These are phyloP conservation scores for Zygosaccharomyces rouxii DNA, from an alignment of 805 yeast genomes.

Conservation along the genomic window DNA sequence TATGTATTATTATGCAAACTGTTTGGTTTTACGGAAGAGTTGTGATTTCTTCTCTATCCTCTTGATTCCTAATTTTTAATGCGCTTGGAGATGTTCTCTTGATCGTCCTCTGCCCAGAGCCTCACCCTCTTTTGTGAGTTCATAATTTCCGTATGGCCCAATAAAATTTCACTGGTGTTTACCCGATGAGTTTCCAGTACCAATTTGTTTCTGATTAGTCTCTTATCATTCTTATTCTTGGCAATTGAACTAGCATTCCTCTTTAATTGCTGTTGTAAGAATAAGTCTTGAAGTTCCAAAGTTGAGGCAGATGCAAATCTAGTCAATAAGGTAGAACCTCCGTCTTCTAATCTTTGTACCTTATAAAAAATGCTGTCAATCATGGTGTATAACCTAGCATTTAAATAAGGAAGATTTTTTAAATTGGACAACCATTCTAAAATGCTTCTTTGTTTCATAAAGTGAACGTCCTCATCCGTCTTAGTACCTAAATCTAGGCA, in stretches of 20 bases:
- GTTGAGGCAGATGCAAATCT: slow-evolving; percentile 47
- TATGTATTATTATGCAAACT: not conserved
- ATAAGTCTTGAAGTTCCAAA: slow-evolving; percentile 33
- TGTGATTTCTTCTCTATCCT: not conserved
- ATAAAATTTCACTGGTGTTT: slow-evolving; percentile 31
- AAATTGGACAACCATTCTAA: slow-evolving; percentile 66
- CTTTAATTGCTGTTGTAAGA: slow-evolving; percentile 11
- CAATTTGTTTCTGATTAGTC: slow-evolving; percentile 27
- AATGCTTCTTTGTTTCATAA: slow-evolving; percentile 50
- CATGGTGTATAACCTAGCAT: slow-evolving; percentile 38
- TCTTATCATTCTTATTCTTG: slow-evolving; percentile 18
- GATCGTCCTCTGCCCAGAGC: slow-evolving; percentile 59
- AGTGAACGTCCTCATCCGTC: slow-evolving; percentile 47
- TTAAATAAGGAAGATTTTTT: slow-evolving; percentile 46
- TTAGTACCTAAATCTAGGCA: slow-evolving; percentile 46
- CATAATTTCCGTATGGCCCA: slow-evolving; percentile 30
- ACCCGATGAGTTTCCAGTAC: slow-evolving; percentile 45
- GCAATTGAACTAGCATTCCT: slow-evolving; percentile 8
- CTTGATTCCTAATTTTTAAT: slow-evolving; percentile 14
- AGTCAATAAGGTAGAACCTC: slow-evolving; percentile 54
- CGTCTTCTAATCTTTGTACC: slow-evolving; percentile 52
- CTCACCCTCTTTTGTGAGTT: slow-evolving; percentile 49
- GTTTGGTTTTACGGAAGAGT: not conserved
- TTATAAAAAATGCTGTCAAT: slow-evolving; percentile 42
- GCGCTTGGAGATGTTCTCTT: slow-evolving; percentile 45